Base-by-base conservation (phyloP, 2,329 filamentous ascomycete species). In the Aureobasidium sp. region DNA sequence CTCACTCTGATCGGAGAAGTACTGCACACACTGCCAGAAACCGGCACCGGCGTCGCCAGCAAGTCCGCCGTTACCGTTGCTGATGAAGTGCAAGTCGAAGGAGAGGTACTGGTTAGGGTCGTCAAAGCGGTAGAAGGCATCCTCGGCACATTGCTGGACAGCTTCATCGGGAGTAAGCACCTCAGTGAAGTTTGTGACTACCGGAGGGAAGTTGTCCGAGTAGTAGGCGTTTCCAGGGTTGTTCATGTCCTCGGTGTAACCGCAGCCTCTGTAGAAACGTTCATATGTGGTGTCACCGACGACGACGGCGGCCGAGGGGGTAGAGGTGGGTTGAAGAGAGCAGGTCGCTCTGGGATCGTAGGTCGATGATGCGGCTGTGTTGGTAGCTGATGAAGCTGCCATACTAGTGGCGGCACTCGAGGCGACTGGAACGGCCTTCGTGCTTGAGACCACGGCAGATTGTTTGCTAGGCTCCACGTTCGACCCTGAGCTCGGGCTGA, bases 41-140 rank as follows among this genome's bases (percentile, higher is more conserved):
- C 55, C 55, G 21, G 21, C 21, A 5, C 9, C 32, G 34, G 44
- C 55, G 9, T 34, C 55, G n/a, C 55, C 55, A 6, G 55, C 55
- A n/a, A 37, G 37, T 3, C 55, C 55, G 16, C 29, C 11, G 8
- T 13, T 27, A 5, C 34, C 10, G 10, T 21, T 59, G 55, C 42
- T 59, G 55, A 59, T 49, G 25, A 59, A 59, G 44, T 59, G 55
- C 2, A 59, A 34, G 11, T 59, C 55, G 30, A 59, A 59, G 44
- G 55, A 59, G n/a, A 59, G 55, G 16, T 59, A 59, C 10, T 59
- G 9, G 25, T 59, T 49, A 8, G 55, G 55, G 27, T 59, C 55
- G 2, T 36, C 42, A 32, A 16, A 49, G 44, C 42, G 55, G 44
- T 59, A 48, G 44, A 41, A 59, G 2, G 55, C 55, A 8, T 59